Percentiles rank a stretch among this genome's conserved stretches.
Conservation (phyloP, 2,329 filamentous ascomycete genomes). For the Xylariaceae sp. region DNA sequence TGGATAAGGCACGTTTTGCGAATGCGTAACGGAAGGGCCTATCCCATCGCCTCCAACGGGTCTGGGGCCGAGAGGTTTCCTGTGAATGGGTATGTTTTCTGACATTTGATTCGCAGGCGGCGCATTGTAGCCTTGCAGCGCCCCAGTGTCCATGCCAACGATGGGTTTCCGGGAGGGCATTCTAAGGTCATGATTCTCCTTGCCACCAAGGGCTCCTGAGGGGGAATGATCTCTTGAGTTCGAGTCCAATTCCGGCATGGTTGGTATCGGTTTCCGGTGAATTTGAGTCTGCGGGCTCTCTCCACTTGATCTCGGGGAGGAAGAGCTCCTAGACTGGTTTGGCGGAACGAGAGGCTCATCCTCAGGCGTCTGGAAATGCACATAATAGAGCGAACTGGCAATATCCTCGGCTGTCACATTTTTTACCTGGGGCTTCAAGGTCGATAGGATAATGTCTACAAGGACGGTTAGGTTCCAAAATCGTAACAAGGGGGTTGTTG, state of each 20-base stretch:
- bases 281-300: slow-evolving; percentile 43
- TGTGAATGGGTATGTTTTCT: slow-evolving; percentile 8
- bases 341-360: slow-evolving; percentile 41
- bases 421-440: slow-evolving; percentile 82
- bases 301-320: slow-evolving; percentile 39
- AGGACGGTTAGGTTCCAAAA: slow-evolving; percentile 4
- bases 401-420: slow-evolving; percentile 87
- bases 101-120: background rate
- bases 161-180: slow-evolving; percentile 15
- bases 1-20: slow-evolving; percentile 12
- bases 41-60: slow-evolving; percentile 7
- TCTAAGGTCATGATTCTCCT: slow-evolving; percentile 20
- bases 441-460: slow-evolving; percentile 84
- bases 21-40: slow-evolving; percentile 9
- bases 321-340: slow-evolving; percentile 26
- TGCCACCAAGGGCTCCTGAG: slow-evolving; percentile 15
- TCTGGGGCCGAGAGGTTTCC: slow-evolving; percentile 21
- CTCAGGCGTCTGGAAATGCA: slow-evolving; percentile 69
- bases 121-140: background rate
- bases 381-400: slow-evolving; percentile 81
- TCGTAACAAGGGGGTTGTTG: slow-evolving; percentile 6
- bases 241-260: slow-evolving; percentile 15
- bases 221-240: slow-evolving; percentile 8
- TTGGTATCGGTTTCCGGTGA: slow-evolving; percentile 48
- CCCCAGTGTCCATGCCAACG: slow-evolving; percentile 1